Percentiles rank a stretch among this genome's conserved stretches.
Evolutionary conservation across 2,329 filamentous ascomycete species (phyloP).

Genomic region (Tolypocladium cylindrosporum): DNA sequence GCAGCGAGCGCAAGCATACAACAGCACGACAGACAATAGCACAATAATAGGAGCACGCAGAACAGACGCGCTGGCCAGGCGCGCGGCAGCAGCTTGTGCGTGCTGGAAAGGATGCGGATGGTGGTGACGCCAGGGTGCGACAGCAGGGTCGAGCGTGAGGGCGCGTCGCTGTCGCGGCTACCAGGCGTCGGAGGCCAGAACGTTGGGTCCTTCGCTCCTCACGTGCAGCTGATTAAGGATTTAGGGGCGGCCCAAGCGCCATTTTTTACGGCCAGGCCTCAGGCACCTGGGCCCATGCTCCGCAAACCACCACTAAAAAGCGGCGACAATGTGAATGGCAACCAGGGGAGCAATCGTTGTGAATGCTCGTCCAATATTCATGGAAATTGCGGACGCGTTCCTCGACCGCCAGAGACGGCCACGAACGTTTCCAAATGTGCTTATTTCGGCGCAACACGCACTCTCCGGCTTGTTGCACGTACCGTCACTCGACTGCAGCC

Average conservation of each 20-base stretch:
- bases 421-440: not conserved
- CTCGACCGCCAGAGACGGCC: not conserved
- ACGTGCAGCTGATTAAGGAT: conserved; percentile 1
- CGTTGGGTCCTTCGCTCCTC: not conserved
- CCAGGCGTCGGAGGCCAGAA: conserved; percentile 1
- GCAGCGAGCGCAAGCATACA: not conserved
- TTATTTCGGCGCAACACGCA: not conserved
- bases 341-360: not conserved
- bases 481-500: not conserved
- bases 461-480: not conserved
- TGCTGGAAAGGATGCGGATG: not conserved
- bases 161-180: conserved; percentile 8
- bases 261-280: not conserved
- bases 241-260: not conserved
- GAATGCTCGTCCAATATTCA: not conserved
- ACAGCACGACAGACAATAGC: not conserved
- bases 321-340: not conserved
- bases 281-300: not conserved
- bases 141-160: conserved; percentile 3
- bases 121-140: conserved; percentile 2
- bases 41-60: not conserved
- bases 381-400: not conserved
- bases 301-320: not conserved
- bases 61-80: not conserved
- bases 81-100: not conserved